Base-by-base conservation (phyloP, 2,329 filamentous ascomycete species). In the Diplodia corticola region DNA sequence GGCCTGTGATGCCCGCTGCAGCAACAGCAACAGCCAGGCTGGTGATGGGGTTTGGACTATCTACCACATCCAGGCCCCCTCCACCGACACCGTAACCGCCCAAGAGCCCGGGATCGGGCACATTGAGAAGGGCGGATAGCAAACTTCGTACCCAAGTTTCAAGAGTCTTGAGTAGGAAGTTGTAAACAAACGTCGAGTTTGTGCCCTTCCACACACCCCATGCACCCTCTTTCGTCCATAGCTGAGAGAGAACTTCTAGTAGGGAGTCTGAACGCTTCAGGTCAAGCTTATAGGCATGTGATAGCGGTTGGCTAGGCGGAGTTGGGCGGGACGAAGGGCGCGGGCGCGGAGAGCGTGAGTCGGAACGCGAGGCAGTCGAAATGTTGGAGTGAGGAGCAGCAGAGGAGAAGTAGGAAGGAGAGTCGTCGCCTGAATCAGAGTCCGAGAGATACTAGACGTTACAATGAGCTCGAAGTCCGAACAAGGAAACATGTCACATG, bases 151-250 rank as follows among this genome's bases (percentile, higher is more conserved):
- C 91, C 89, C 96, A 99, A 71, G 92, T 93, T 76, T 98, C 95
- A 33, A 97, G 81, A 7, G 96, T 89, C 12, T 92, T 92, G 69
- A 93, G 87, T 20, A 98, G 84, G 54, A 97, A 87, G 0, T 89
- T 91, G 79, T 98, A 97, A 59, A 98, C 83, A 74, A 98, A 99
- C 1, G 93, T 96, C 15, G 91, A 88, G 75, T 98, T 98, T 44
- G 93, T 92, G 9, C 90, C 86, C 77, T 97, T 97, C 93, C 94
- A 99, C 5, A 97, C 89, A 4, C 95, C 95, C 84, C 93, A 93
- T 0, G 89, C 89, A 40, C 93, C 92, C 75, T 96, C 94, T 71
- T 91, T 94, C 55, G 89, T 85, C 91, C 95, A 98, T 22, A 98
- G 81, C 75, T 96, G 91, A 6, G 89, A 89, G 68, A 99, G 86